Conservation (phyloP, 2,329 filamentous ascomycete genomes). For the Curvularia lunata region DNA sequence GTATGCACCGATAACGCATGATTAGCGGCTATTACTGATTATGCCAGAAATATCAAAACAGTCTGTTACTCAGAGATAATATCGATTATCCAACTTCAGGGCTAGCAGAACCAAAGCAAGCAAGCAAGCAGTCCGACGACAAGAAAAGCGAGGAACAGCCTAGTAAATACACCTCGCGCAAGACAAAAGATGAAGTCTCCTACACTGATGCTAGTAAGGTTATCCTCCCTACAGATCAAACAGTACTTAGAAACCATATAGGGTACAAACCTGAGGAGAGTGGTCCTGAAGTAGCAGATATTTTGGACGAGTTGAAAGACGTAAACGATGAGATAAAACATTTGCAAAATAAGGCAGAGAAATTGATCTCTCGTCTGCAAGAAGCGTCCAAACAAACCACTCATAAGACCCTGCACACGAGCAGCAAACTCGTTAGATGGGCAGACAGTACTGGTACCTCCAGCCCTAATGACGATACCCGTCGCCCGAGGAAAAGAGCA, state of each 20-base stretch:
- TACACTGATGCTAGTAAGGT: neutral
- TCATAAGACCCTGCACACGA: neutral
- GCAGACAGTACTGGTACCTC: neutral
- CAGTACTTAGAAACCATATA: constrained; percentile 2
- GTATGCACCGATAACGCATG: neutral
- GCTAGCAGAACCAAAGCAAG: neutral
- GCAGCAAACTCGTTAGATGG: constrained; percentile 1
- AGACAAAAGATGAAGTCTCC: constrained; percentile 2
- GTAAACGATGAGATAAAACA: neutral
- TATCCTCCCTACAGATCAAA: neutral
- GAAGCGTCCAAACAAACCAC: neutral
- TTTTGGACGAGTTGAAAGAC: neutral
- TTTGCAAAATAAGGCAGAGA: neutral
- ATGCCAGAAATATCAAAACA: constrained; percentile 1
- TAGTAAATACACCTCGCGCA: neutral
- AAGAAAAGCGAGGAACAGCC: neutral
- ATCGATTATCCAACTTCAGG: neutral
- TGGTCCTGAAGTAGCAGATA: neutral
- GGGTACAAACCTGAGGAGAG: neutral
- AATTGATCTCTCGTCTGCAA: neutral
- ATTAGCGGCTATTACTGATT: neutral
- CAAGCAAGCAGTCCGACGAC: neutral
- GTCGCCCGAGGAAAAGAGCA: constrained; percentile 1
- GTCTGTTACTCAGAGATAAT: neutral
- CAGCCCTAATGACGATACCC: neutral